Base-by-base conservation (phyloP, 2,329 filamentous ascomycete species). In the Cryphonectria radicalis region DNA sequence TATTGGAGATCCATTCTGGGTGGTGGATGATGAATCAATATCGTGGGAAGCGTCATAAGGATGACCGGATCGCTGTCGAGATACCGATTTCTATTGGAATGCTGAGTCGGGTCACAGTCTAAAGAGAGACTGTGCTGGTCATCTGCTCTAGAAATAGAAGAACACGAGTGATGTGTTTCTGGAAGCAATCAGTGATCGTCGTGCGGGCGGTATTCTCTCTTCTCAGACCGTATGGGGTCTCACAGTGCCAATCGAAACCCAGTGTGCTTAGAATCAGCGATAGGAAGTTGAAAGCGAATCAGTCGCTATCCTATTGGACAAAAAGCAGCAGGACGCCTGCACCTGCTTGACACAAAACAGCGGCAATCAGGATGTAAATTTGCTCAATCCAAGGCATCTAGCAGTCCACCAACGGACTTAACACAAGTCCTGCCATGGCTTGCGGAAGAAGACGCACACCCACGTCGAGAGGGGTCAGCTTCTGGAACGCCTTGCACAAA, bases 401-500 rank as follows among this genome's bases (percentile, higher is more conserved):
- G 13, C 25, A 62, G 4, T 53, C 68, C 22, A 66, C 28, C 6
- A 66, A 25, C 7, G 63, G 68, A 6, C 79, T 78, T 28, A 80
- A 75, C 13, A 80, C 74, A 53, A 79, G 77, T n/a, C 79, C 79
- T 17, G 79, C 66, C 6, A 79, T 72, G 65, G 78, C 79, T 71
- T 81, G 79, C 17, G 79, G 79, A n/a, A 81, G 67, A 8, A 80
- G 71, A 35, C 78, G 75, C 2, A 78, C 74, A 5, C 77, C 78
- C 25, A 80, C 76, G 43, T 79, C 76, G 59, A 81, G 77, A 25
- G 77, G 75, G n/a, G 74, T 73, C 7, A 80, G 74, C 10, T 74
- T 72, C 43, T 78, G 76, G 3, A 80, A 80, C 62, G 40, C 79
- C 74, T 68, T 80, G 78, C 76, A 80, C 76, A 73, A 79, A 81